Evolutionary conservation across 768 basidiomycete genomes (phyloP), one percentile per base, ranked within the genome.

Genomic region (Tylopilus balloui): DNA sequence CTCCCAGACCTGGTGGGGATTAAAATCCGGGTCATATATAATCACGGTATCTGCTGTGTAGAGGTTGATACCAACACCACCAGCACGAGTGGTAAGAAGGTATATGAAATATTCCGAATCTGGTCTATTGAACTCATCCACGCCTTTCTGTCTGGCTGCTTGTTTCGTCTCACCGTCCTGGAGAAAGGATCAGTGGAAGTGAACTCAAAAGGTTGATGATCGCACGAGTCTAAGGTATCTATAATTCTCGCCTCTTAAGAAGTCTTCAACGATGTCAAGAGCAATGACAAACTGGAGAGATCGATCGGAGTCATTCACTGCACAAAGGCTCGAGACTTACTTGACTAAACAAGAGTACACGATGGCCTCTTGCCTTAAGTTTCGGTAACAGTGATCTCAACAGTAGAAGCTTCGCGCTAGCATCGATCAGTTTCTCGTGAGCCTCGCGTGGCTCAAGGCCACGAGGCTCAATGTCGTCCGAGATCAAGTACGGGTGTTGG

Each of bases 1-100:
- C 41, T 32, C 14, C 66, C 77, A 23, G 40, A 86, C 86, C 76
- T 88, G 88, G 69, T 96, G 92, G n/a, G 95, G 95, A 61, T 99
- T 99, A 68, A 93, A 99, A 71, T 99, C 96, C 0, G 93, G 92
- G 63, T 99, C 95, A 58, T 85, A 90, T 47, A 92, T 84, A 37
- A 92, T 86, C 24, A 94, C 92, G 0, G 93, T 95, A 65, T 97
- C 95, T 17, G 95, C 94, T 8, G 84, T 88, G 73, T 86, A 78
- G 25, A 92, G 79, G 64, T 97, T 98, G 66, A 98, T 88, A 45
- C 90, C 91, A 45, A 92, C 89, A 46, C 92, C 94, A 14, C 95
- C 94, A 35, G 95, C 96, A 25, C 95, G 83, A 29, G 94, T 91
- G 4, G 91, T 88, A 34, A 99, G 75, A 2, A 99, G 73, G 68